A percentile compares a stretch with the other conserved stretches of the same genome.
Conservation (phyloP, 2,329 filamentous ascomycete species). For the Magnaporthales sp. region DNA sequence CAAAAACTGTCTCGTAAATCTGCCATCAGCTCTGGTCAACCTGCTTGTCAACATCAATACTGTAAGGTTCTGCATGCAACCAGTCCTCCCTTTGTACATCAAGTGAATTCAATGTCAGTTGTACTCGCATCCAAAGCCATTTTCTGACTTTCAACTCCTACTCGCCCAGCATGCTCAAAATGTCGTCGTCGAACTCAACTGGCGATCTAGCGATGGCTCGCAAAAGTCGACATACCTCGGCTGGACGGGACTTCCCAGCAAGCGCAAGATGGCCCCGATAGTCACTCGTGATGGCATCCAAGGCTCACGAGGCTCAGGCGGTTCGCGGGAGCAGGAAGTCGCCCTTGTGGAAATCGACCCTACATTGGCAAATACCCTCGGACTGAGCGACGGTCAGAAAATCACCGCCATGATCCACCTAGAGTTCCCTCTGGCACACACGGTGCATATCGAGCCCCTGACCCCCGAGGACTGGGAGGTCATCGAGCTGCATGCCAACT, state of each 20-base stretch:
- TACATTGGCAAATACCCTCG: slow-evolving; percentile 69
- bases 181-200: slow-evolving; percentile 88
- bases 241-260: slow-evolving; percentile 98
- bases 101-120: neutral
- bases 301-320: slow-evolving; percentile 23
- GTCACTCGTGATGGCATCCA: slow-evolving; percentile 64
- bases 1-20: slow-evolving; percentile 91
- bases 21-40: slow-evolving; percentile 76
- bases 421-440: slow-evolving; percentile 85
- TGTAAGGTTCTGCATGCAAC: slow-evolving; percentile 40
- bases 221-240: slow-evolving; percentile 74
- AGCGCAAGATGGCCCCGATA: slow-evolving; percentile 65
- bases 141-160: neutral
- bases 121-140: neutral
- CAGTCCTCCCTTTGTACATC: neutral
- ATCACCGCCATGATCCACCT: slow-evolving; percentile 66
- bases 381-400: slow-evolving; percentile 74
- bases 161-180: slow-evolving; percentile 71
- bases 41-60: slow-evolving; percentile 85
- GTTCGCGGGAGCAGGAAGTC: slow-evolving; percentile 63
- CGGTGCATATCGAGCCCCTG: slow-evolving; percentile 91
- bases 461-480: slow-evolving; percentile 98
- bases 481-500: slow-evolving; percentile 93
- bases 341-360: slow-evolving; percentile 79
- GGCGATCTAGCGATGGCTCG: slow-evolving; percentile 45